These are phyloP conservation scores for Ottelia alismoides DNA, from an alignment of 106 monocot species.

Conservation along the genomic window DNA sequence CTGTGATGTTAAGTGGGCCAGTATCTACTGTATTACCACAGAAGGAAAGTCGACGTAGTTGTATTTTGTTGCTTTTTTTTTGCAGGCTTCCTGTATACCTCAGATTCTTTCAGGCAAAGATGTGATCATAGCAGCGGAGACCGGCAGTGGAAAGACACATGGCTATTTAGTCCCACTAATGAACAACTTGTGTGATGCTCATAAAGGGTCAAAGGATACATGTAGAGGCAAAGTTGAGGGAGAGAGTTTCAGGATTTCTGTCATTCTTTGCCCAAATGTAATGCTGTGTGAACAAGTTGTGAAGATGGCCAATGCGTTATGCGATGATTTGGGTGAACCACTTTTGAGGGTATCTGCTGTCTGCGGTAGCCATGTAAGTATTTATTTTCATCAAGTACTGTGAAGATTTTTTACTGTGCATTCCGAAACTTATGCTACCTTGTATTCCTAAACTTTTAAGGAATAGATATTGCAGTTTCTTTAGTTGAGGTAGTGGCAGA, in stretches of 20 bases:
- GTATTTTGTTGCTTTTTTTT: background rate
- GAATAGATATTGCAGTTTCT: too few relatives aligned
- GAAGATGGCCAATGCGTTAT: conserved; percentile 63
- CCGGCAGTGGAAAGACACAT: conserved; percentile 97
- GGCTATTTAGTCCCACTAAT: conserved; percentile 84
- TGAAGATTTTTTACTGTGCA: too few relatives aligned
- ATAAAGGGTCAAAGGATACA: conserved; percentile 3
- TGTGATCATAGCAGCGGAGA: conserved; percentile 89
- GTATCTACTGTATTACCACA: background rate
- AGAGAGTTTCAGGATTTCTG: conserved; percentile 12
- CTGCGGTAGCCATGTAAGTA: conserved; percentile 76
- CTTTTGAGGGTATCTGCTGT: conserved; percentile 63
- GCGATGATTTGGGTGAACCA: conserved; percentile 44
- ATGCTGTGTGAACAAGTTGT: conserved; percentile 97
- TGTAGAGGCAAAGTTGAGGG: too few relatives aligned
- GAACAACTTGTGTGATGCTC: conserved; percentile 27
- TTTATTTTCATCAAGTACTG: too few relatives aligned
- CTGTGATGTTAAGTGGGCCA: background rate
- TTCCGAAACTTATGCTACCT: background rate
- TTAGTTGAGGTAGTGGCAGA: too few relatives aligned
- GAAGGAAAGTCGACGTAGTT: background rate
- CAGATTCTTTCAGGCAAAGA: conserved; percentile 70
- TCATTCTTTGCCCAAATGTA: conserved; percentile 93
- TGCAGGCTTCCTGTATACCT: conserved; percentile 82
- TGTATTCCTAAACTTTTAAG: background rate